These are phyloP conservation scores for Plectosphaerella sp. DNA, from an alignment of 2,329 filamentous ascomycete genomes.

Conservation along the genomic window DNA sequence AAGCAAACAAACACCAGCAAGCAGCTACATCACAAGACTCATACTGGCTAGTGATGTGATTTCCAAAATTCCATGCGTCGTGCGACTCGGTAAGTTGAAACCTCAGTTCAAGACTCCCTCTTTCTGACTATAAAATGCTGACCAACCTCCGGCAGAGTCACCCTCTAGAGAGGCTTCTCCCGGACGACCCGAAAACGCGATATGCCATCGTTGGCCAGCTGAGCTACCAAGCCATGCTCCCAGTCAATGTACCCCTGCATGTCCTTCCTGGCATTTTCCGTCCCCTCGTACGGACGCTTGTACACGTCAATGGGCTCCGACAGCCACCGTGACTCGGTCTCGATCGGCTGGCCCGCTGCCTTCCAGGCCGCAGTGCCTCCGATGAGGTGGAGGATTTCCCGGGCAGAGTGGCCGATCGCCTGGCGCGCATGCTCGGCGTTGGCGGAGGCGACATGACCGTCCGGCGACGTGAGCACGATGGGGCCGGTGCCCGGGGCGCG, in stretches of 20 bases:
- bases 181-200: slow-evolving; percentile 19
- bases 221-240: slow-evolving; percentile 24
- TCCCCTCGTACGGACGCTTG: slow-evolving; percentile 24
- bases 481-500: slow-evolving; percentile 10
- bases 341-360: slow-evolving; percentile 13
- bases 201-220: slow-evolving; percentile 21
- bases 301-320: slow-evolving; percentile 25
- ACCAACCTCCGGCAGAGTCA: too few species aligned
- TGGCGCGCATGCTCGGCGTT: slow-evolving; percentile 7
- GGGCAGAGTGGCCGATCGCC: background rate
- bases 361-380: slow-evolving; percentile 22
- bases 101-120: too few species aligned
- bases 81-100: too few species aligned
- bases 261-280: slow-evolving; percentile 18
- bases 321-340: slow-evolving; percentile 20
- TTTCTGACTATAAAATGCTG: too few species aligned
- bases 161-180: background rate
- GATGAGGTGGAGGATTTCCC: slow-evolving; percentile 14
- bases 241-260: slow-evolving; percentile 27
- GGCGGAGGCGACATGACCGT: slow-evolving; percentile 8
- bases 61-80: too few species aligned
- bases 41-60: too few species aligned
- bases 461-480: slow-evolving; percentile 18
- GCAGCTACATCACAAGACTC: too few species aligned
- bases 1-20: too few species aligned